Evolutionary conservation across 495 filamentous ascomycete species (phyloP), one percentile per base, ranked within the genome.

Genomic region (Lophium mytilinum): DNA sequence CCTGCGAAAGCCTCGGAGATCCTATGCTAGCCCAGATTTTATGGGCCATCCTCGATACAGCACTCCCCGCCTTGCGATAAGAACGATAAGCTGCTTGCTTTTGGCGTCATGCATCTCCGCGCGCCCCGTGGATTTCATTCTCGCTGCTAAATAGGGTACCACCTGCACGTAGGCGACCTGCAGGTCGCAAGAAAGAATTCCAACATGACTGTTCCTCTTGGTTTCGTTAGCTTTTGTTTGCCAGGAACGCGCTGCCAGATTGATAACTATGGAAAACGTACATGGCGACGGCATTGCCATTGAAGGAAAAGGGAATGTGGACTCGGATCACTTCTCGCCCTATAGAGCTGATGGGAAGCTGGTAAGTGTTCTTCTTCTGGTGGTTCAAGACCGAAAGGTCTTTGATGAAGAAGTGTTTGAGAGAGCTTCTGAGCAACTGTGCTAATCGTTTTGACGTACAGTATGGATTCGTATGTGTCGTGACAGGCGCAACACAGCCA

Each of bases 401-500:
- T n/a, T 9, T 15, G 11, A 30, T 30, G 24, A 6, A 2, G 6
- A 30, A 3, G 6, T 30, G 3, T 30, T 6, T 30, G 24, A 6
- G 24, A 30, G 24, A 30, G 24, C 3, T 6, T 30, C 24, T 30
- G 24, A 2, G 24, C 24, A 30, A 30, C 3, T 30, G 24, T 2
- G 41, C 42, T 46, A 14, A 19, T 36, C 53, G n/a, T 57, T 19
- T 52, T 39, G 42, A 42, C 17, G 12, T 56, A 58, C 57, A 77
- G 76, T 80, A 83, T 67, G 81, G 80, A 46, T 83, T 84, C 56
- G 76, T 84, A 30, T 84, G 80, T 60, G 77, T 84, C 5, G 80
- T 84, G 4, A 82, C 80, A 7, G 79, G 80, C 7, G 77, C 80
- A 15, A 77, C 75, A 0, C 77, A 81, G 61, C 75, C 80, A 0